Base-by-base conservation (phyloP, 2,329 filamentous ascomycete genomes). In the Pleoardoris graminearum region DNA sequence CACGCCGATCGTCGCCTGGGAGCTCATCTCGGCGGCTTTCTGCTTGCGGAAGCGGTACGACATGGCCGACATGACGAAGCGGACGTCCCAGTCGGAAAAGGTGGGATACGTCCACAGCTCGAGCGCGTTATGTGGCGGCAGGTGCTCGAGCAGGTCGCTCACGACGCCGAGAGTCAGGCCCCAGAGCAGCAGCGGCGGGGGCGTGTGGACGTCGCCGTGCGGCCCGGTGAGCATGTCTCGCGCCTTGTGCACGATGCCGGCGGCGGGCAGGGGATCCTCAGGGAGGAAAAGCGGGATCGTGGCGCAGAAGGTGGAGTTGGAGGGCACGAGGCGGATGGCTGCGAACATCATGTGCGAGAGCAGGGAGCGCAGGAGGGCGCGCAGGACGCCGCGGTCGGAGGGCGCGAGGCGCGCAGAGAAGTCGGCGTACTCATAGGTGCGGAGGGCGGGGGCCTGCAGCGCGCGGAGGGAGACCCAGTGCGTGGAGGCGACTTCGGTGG, bases 291-390 rank as follows among this genome's bases (percentile, higher is more conserved):
- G 81, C 0, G 77, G 73, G 3, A 79, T 80, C 2, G 79, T 78
- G 48, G 75, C 80, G 63, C 82, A 85, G 61, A 83, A 81, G 8
- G 84, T 70, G 14, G 80, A 85, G 61, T 86, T 83, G 0, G 83
- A 83, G 4, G 86, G 86, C 12, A 82, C 73, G 10, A 89, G 75
- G 39, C 77, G 77, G 27, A 89, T 81, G 6, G 85, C 86, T 21
- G 85, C 83, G 63, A 88, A 88, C 61, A 84, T 78, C 85, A 89
- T 88, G 54, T 81, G 80, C 10, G 85, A 85, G 43, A 88, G 76
- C 61, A 85, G 76, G 27, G 79, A 75, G 36, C 82, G 79, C 32
- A 84, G 73, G 55, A 84, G 76, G 61, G 79, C 77, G 54, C 81
- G 81, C 58, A 80, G 73, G 33, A 85, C 67, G 12, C 80, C 76